phyloP scores from a whole-genome alignment of 202 grass and related monocot species.

The Panicum virgatum region DNA sequence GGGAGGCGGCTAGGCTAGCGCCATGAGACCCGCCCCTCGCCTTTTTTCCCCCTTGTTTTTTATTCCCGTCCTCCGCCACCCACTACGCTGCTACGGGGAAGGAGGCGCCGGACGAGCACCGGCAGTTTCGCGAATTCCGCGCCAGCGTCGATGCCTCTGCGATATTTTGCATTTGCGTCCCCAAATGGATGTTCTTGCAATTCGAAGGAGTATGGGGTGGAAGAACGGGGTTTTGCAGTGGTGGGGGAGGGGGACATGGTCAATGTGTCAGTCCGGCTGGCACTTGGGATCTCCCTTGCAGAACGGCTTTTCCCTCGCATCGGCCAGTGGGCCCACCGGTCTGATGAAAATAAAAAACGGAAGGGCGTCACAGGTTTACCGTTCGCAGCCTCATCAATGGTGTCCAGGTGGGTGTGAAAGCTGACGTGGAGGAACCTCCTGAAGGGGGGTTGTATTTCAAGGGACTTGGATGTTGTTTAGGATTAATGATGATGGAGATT shows the following conservation, averaged over 20 bases:
- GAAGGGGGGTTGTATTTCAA: too few relatives aligned
- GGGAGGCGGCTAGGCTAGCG: conserved; percentile 23
- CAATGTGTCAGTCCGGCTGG: conserved; percentile 44
- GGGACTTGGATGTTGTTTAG: too few relatives aligned
- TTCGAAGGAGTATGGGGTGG: rapidly evolving
- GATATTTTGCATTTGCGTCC: neutral
- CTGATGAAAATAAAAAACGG: neutral
- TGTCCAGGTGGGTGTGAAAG: too few relatives aligned
- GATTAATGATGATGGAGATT: neutral
- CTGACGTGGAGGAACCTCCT: too few relatives aligned
- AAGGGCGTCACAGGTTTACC: neutral
- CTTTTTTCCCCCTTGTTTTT: neutral
- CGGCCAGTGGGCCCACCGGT: neutral
- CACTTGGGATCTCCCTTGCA: conserved; percentile 30
- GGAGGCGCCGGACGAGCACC: neutral
- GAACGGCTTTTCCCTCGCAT: neutral
- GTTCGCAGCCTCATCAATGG: too few relatives aligned
- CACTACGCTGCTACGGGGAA: conserved; percentile 12
- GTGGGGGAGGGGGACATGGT: conserved; percentile 27
- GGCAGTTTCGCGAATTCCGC: neutral
- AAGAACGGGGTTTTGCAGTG: neutral
- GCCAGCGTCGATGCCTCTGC: neutral
- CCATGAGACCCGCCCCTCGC: conserved; percentile 19
- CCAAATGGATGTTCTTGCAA: rapidly evolving
- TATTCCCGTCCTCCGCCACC: conserved; percentile 35